A percentile compares a stretch with the other conserved stretches of the same genome.
Conservation (phyloP, 768 basidiomycete genomes). For the Phylloporus arenicola region DNA sequence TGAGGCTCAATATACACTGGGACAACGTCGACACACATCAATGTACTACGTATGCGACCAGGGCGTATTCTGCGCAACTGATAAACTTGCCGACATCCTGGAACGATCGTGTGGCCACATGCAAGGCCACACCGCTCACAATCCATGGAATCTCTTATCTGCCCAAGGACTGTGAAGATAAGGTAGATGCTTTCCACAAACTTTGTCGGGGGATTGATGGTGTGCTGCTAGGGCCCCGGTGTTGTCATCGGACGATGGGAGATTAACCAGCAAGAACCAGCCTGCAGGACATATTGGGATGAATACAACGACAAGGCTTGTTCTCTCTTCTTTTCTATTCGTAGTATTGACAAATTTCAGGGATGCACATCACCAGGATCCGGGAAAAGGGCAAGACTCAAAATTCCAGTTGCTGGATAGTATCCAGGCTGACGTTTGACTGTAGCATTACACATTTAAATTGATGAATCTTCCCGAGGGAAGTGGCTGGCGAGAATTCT, state of each 20-base stretch:
- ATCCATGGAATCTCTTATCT: constrained; percentile 18
- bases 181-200: constrained; percentile 2
- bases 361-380: constrained; percentile 24
- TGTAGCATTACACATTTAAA: constrained; percentile 23
- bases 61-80: constrained; percentile 27
- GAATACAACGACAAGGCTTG: constrained; percentile 24
- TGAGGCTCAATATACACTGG: constrained; percentile 21
- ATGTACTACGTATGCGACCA: constrained; percentile 27
- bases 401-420: no score
- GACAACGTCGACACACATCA: constrained; percentile 8
- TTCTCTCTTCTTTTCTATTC: neutral
- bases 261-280: constrained; percentile 21
- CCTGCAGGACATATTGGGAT: constrained; percentile 24
- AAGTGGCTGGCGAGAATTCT: constrained; percentile 31
- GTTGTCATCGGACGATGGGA: constrained; percentile 26
- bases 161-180: constrained; percentile 22
- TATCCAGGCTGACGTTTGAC: no score
- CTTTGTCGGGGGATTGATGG: no score
- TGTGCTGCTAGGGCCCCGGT: constrained; percentile 8
- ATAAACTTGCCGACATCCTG: constrained; percentile 24
- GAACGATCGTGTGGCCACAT: constrained; percentile 15
- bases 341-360: constrained; percentile 3
- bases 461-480: constrained; percentile 22
- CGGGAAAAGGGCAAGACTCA: constrained; percentile 13
- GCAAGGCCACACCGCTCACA: constrained; percentile 17